Percentiles rank a stretch among this genome's conserved stretches.
phyloP scores from a whole-genome alignment of 192 early-diverging fungal genomes.

The Geranomyces variabilis region DNA sequence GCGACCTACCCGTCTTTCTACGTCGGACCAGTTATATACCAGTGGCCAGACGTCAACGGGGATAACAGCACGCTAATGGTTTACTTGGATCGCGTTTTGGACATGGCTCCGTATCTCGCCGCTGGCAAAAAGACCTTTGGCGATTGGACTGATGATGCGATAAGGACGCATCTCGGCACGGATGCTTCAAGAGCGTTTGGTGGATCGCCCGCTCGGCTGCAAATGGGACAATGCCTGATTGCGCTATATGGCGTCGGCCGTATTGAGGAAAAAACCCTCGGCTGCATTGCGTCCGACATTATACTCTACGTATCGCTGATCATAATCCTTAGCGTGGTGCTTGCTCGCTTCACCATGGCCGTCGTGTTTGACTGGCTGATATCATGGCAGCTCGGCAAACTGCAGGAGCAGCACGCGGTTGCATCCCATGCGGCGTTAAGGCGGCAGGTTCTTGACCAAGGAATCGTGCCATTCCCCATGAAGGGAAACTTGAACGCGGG shows the following conservation, averaged over 20 bases:
- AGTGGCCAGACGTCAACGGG: constrained; percentile 32
- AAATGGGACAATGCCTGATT: constrained; percentile 35
- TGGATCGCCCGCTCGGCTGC: constrained; percentile 14
- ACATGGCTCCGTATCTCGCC: constrained; percentile 41
- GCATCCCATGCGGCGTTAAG: neutral
- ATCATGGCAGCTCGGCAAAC: constrained; percentile 73
- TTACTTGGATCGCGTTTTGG: constrained; percentile 37
- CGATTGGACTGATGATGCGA: constrained; percentile 16
- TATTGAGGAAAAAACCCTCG: constrained; percentile 29
- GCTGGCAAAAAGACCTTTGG: constrained; percentile 28
- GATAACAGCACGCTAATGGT: constrained; percentile 38
- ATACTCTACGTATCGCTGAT: constrained; percentile 44
- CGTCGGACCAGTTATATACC: constrained; percentile 35
- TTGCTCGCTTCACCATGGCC: constrained; percentile 67
- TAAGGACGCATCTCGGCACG: constrained; percentile 23
- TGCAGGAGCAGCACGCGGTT: constrained; percentile 37
- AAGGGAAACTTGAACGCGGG: constrained; percentile 21
- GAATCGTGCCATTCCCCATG: constrained; percentile 37
- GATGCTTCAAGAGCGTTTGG: constrained; percentile 31
- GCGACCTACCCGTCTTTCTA: neutral
- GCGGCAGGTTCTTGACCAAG: constrained; percentile 18
- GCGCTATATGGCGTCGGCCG: constrained; percentile 36
- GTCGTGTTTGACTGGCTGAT: constrained; percentile 83
- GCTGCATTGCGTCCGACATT: constrained; percentile 43
- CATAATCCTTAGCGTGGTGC: constrained; percentile 39